Evolutionary conservation across 768 basidiomycete genomes (phyloP).

Genomic region (Chiua virens): DNA sequence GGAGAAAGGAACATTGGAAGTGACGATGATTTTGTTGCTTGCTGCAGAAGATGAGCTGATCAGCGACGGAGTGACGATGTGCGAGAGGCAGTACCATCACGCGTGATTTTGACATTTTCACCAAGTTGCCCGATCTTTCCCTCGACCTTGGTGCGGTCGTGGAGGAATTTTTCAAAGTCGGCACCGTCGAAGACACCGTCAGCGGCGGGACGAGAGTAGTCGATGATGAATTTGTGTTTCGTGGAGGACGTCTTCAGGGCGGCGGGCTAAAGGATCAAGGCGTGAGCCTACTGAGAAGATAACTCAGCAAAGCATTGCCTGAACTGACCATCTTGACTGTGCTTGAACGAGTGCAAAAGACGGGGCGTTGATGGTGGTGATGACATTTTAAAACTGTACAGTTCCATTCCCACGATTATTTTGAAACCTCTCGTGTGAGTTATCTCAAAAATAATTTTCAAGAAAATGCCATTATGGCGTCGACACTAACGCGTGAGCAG

Average conservation of each 20-base stretch:
- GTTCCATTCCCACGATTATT: conserved; percentile 30
- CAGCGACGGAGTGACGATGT: not conserved
- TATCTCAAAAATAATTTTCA: conserved; percentile 6
- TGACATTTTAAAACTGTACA: conserved; percentile 49
- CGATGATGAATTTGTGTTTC: conserved; percentile 81
- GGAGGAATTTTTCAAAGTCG: conserved; percentile 83
- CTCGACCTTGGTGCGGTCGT: conserved; percentile 92
- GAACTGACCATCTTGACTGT: conserved; percentile 68
- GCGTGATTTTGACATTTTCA: conserved; percentile 82
- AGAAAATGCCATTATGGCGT: conserved; percentile 15
- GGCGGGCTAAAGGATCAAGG: conserved; percentile 53
- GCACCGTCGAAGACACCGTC: conserved; percentile 63
- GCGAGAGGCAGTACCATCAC: conserved; percentile 64
- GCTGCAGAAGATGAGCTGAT: conserved; percentile 39
- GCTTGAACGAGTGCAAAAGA: not conserved
- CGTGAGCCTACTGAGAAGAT: conserved; percentile 88
- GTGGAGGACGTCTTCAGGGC: conserved; percentile 49
- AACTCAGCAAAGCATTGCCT: conserved; percentile 85
- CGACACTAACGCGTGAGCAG: conserved; percentile 57
- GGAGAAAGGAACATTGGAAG: conserved; percentile 86
- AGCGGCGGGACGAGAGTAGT: conserved; percentile 80
- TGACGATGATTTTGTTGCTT: conserved; percentile 80
- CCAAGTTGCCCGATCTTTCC: conserved; percentile 91
- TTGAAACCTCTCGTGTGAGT: conserved; percentile 3
- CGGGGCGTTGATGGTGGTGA: not conserved